phyloP scores from a whole-genome alignment of 371 early-diverging fungal species.

The Blastocladiella emersonii region DNA sequence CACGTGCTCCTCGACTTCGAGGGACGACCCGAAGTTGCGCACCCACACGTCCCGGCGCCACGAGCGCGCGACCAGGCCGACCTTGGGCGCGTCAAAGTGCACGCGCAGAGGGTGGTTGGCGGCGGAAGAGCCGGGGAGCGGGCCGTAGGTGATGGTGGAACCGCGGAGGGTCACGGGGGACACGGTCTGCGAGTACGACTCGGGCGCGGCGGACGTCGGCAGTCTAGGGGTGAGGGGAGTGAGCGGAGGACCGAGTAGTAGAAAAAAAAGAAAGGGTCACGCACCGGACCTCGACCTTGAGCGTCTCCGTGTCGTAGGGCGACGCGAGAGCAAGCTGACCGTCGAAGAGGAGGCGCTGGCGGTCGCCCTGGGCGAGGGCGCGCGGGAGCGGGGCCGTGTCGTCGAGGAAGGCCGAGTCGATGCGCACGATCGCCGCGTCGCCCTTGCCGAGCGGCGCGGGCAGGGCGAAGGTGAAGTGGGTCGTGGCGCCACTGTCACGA shows the following conservation, averaged over 20 bases:
- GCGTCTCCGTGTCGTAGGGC: slow-evolving; percentile 53
- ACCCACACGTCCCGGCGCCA: slow-evolving; percentile 61
- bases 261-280: neutral
- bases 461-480: slow-evolving; percentile 39
- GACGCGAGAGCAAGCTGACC: slow-evolving; percentile 47
- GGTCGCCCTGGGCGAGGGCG: slow-evolving; percentile 50
- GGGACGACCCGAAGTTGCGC: slow-evolving; percentile 70
- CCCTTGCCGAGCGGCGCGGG: slow-evolving; percentile 38
- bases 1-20: slow-evolving; percentile 74
- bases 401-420: slow-evolving; percentile 44
- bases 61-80: slow-evolving; percentile 47
- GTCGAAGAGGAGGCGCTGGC: slow-evolving; percentile 45
- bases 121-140: slow-evolving; percentile 35
- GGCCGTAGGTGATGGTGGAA: slow-evolving; percentile 58
- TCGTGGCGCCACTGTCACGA: neutral
- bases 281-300: slow-evolving; percentile 62
- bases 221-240: slow-evolving; percentile 6
- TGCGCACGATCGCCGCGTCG: slow-evolving; percentile 47
- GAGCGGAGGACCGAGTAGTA: no score
- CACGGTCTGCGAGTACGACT: slow-evolving; percentile 9
- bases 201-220: slow-evolving; percentile 14
- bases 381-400: slow-evolving; percentile 50
- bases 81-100: slow-evolving; percentile 50
- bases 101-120: slow-evolving; percentile 31
- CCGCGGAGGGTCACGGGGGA: slow-evolving; percentile 15